A percentile compares a stretch with the other conserved stretches of the same genome.
phyloP scores from a whole-genome alignment of 2,329 filamentous ascomycete genomes.

The Geoglossum cookeanum region DNA sequence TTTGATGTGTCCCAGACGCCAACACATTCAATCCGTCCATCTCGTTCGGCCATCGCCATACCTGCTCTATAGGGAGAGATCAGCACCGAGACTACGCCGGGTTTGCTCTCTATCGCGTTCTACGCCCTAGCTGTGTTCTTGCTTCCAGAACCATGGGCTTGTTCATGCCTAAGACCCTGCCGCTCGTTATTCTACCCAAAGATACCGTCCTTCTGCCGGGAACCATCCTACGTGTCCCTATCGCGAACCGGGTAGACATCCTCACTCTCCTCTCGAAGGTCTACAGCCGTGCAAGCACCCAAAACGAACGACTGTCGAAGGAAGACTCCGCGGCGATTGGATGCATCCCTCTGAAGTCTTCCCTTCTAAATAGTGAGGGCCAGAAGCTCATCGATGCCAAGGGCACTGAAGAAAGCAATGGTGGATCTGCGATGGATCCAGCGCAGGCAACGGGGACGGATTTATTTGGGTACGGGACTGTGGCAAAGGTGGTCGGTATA shows the following conservation, averaged over 20 bases:
- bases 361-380: constrained; percentile 52
- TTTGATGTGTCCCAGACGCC: not conserved
- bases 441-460: constrained; percentile 46
- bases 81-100: no score
- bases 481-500: constrained; percentile 59
- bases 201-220: constrained; percentile 72
- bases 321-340: constrained; percentile 57
- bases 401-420: not conserved
- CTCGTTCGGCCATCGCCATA: no score
- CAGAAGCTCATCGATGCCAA: constrained; percentile 48
- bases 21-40: not conserved
- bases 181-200: constrained; percentile 65
- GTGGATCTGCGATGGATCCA: constrained; percentile 17
- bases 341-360: constrained; percentile 70
- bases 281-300: constrained; percentile 48
- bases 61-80: no score
- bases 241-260: constrained; percentile 70
- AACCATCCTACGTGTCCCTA: constrained; percentile 64
- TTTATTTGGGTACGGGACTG: constrained; percentile 65
- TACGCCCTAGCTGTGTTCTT: not conserved
- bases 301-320: constrained; percentile 22
- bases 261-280: constrained; percentile 71
- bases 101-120: not conserved
- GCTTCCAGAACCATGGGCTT: not conserved
- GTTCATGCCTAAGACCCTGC: constrained; percentile 25